These are phyloP conservation scores for Petunia axillaris DNA, from an alignment of 257 asterid genomes.

Conservation along the genomic window DNA sequence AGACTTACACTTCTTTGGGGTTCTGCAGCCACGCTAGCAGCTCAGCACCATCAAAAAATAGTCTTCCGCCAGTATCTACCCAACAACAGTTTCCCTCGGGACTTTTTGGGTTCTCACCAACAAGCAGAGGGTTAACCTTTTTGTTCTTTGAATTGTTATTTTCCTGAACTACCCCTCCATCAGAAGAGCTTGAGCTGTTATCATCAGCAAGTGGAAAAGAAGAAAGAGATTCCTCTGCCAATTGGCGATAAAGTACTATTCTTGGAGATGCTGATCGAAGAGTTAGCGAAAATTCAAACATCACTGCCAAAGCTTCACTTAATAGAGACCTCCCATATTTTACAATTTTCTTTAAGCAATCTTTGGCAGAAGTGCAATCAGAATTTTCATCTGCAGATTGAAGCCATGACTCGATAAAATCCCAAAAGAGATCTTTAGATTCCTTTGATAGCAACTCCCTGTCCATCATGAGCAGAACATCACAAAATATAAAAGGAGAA, in stretches of 20 bases:
- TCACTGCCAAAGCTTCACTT: slow-evolving; percentile 73
- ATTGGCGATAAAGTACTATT: slow-evolving; percentile 78
- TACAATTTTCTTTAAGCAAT: slow-evolving; percentile 72
- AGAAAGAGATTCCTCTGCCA: slow-evolving; percentile 96
- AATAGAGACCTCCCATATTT: slow-evolving; percentile 72
- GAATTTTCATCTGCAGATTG: slow-evolving; percentile 48
- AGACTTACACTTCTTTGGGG: slow-evolving; percentile 63
- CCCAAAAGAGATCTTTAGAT: slow-evolving; percentile 86
- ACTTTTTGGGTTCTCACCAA: slow-evolving; percentile 52
- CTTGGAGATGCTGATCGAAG: slow-evolving; percentile 99
- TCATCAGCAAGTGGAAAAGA: slow-evolving; percentile 85
- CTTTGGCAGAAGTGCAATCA: slow-evolving; percentile 70
- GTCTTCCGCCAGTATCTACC: slow-evolving; percentile 89
- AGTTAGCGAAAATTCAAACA: slow-evolving; percentile 92
- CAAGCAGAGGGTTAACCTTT: slow-evolving; percentile 47
- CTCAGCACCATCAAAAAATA: slow-evolving; percentile 69
- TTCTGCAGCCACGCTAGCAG: slow-evolving; percentile 71
- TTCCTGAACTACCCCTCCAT: slow-evolving; percentile 48
- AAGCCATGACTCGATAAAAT: slow-evolving; percentile 87
- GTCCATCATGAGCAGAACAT: slow-evolving; percentile 40
- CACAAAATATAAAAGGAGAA: not conserved
- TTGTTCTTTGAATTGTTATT: slow-evolving; percentile 46
- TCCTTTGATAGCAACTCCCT: slow-evolving; percentile 93
- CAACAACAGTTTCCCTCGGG: slow-evolving; percentile 82
- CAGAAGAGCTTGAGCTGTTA: slow-evolving; percentile 40